Base-by-base conservation (phyloP, 2,329 filamentous ascomycete species). In the Sporothrix euskadiensis region DNA sequence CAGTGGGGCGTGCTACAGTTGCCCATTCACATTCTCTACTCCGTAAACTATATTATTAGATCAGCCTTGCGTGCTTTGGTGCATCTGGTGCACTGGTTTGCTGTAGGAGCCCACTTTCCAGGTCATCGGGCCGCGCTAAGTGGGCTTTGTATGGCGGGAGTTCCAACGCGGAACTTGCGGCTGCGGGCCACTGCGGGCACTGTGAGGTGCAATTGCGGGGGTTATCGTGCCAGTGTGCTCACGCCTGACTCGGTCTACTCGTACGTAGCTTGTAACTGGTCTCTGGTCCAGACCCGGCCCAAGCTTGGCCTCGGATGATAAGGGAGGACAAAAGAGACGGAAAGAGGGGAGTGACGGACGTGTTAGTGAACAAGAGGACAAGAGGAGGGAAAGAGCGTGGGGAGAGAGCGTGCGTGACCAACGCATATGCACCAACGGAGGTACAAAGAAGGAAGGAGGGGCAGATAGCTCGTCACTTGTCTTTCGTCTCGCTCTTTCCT, bases 181-280 rank as follows among this genome's bases (percentile, higher is more conserved):
- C 8, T 49, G 65, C 47, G 66, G 54, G 19, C 68, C 9, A 54
- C 66, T 69, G 66, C 47, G 47, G 66, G 47, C 59, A 26, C 59
- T 54, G n/a, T 54, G 22, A 44, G 16, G 30, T 61, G 19, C 57
- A 32, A 69, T 22, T 69, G 65, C 65, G 65, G 65, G 65, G 65
- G 19, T 30, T 14, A 9, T 22, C 22, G 9, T 22, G 8, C 22
- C 52, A 14, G 22, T 56, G 10, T 30, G 57, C 22, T 41, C 39
- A 10, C 61, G 22, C 22, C 16, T 35, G 19, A 56, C 47, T 1
- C 6, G 52, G 30, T 47, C 66, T 14, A 32, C 41, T 7, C 35
- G 30, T 7, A 56, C 52, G 52, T 56, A 56, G 30, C 9, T 26
- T 56, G 52, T 22, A 32, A 35, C 35, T 7, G 35, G 8, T 35